These are phyloP conservation scores for Apium graveolens DNA, from an alignment of 129 eudicot species.

Conservation along the genomic window DNA sequence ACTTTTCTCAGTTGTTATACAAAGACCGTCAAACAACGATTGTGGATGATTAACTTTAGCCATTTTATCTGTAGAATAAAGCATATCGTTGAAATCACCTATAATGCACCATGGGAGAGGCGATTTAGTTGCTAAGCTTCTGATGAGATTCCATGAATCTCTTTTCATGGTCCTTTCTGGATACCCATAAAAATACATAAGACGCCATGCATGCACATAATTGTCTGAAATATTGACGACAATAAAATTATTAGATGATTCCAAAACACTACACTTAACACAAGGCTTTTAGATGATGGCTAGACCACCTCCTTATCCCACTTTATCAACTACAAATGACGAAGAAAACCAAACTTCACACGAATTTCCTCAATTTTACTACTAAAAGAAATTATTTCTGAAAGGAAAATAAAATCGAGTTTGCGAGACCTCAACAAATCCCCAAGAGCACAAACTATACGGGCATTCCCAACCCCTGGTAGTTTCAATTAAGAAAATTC, in stretches of 20 bases:
- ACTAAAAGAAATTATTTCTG: not conserved
- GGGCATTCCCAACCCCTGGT: not conserved
- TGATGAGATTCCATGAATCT: not conserved
- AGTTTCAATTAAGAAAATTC: not conserved
- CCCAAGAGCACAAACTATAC: not conserved
- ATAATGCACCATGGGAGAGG: not conserved
- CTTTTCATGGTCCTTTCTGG: not conserved
- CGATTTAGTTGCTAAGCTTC: not conserved
- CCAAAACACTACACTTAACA: not conserved
- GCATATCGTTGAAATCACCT: not conserved
- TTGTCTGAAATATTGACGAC: not conserved
- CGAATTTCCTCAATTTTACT: no score
- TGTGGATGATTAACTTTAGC: not conserved
- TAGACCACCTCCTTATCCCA: not conserved
- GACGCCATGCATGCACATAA: not conserved
- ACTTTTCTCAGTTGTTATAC: no score
- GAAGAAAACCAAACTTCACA: not conserved
- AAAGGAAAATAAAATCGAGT: not conserved
- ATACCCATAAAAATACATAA: not conserved
- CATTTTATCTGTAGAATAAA: not conserved
- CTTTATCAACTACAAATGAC: not conserved
- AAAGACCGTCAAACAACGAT: not conserved
- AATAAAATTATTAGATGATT: not conserved
- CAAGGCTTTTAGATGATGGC: not conserved
- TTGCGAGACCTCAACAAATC: not conserved